These are phyloP conservation scores for Fusarium armeniacum DNA, from an alignment of 2,329 filamentous ascomycete species.

Conservation along the genomic window DNA sequence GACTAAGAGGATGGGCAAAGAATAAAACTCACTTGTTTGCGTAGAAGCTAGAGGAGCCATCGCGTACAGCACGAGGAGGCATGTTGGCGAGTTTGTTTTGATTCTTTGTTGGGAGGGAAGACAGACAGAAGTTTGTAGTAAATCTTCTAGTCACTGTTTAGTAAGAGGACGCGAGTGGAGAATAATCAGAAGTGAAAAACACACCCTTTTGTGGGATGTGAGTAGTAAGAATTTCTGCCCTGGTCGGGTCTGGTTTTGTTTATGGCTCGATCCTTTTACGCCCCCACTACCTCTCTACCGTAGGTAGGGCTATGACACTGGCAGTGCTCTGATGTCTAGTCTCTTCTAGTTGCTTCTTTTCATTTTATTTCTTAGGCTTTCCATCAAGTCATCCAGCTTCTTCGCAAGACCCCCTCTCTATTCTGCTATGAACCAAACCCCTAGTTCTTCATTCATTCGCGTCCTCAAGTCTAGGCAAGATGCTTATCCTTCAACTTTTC, in stretches of 20 bases:
- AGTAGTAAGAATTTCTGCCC: neutral
- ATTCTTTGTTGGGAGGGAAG: neutral
- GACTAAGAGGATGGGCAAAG: fast-evolving
- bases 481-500: neutral
- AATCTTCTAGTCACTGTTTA: neutral
- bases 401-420: neutral
- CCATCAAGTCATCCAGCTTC: neutral
- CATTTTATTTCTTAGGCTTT: neutral
- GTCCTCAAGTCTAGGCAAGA: too few species aligned
- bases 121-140: neutral
- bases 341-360: neutral
- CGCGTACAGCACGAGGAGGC: neutral
- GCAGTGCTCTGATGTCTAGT: neutral
- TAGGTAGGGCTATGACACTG: neutral
- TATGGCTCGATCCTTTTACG: too few species aligned
- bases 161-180: neutral
- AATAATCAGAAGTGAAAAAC: fast-evolving
- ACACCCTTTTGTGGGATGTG: neutral
- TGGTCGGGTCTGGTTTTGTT: neutral
- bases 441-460: neutral
- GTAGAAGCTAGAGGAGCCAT: neutral
- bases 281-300: neutral
- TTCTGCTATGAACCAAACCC: neutral
- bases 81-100: neutral
- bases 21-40: neutral